Evolutionary conservation across 2,329 filamentous ascomycete genomes (phyloP), one percentile per base, ranked within the genome.

Genomic region (Monosporascus sp.): DNA sequence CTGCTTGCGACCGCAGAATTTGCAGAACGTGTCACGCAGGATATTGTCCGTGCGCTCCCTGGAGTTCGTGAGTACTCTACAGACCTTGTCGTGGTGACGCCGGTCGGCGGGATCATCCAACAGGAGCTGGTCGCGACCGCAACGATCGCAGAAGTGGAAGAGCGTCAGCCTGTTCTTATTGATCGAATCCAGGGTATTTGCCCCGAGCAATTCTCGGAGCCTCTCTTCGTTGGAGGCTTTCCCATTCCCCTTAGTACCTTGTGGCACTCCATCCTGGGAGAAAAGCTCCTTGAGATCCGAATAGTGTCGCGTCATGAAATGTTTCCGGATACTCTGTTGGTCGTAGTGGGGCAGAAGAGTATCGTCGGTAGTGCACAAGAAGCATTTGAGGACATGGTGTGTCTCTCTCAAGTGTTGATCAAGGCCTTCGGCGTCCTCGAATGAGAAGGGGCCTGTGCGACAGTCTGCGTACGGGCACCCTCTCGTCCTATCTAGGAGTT

Each of bases 391-490:
- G 3, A 54, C 54, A 8, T 15, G 27, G 48, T 79, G 76, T 0
- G 53, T 59, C n/a, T 65, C 55, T 25, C 57, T 48, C 4, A 75
- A 38, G 50, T 79, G 77, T 6, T 52, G 51, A 15, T 67, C 59
- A n/a, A 77, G 64, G 3, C 56, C 60, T 2, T 59, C 56, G 1
- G 56, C 44, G 3, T 74, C 62, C 17, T 60, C 56, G 3, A 64
- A 57, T 4, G 64, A 59, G 53, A 70, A 74, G 15, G 59, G 61
- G n/a, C 65, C 67, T 0, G 60, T 47, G 11, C 17, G 22, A 51
- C 76, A 79, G 25, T 61, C 64, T 3, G 58, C 37, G 44, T 71
- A 75, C 0, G 71, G 72, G 44, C 75, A 79, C n/a, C 60, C 61
- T 22, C 62, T 55, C 1, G 59, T 62, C 9, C 75, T 68, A 48